Evolutionary conservation across 2,329 filamentous ascomycete genomes (phyloP), one percentile per base, ranked within the genome.

Genomic region (Fusarium humuli): DNA sequence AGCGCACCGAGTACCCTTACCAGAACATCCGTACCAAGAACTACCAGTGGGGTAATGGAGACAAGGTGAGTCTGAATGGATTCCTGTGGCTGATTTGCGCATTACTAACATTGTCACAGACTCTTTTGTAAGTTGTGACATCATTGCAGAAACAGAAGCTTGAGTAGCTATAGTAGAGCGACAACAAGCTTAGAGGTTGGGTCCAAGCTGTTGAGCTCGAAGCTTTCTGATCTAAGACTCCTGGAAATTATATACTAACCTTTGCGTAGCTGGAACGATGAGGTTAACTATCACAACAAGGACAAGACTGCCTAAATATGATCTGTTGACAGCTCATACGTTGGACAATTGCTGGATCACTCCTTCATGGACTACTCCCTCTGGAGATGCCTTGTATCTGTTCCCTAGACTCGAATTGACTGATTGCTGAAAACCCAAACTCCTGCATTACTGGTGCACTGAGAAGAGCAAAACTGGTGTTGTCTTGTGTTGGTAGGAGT

Each of bases 11-110:
- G 86, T 99, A 98, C 84, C 85, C 94, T 65, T 99, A 97, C 90
- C 93, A 97, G 89, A 99, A 99, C 88, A 92, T 99, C 82, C 92
- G 96, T 81, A 88, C 89, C 81, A 98, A 96, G 91, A 98, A 97
- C 89, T 99, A 84, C 87, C 90, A 89, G 79, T 99, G 92, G 92
- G 94, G 95, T 74, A 87, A 98, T 79, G 96, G 96, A 79, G 96
- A 99, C 86, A 96, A 98, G 92, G 92, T 94, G 60, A 79, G 81
- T 65, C 34, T 30, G 16, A 12, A 37, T 37, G 34, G 16, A 22
- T 13, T 45, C 11, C 18, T 23, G 16, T 40, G 52, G 53, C 18
- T 45, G 16, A 34, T 42, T 64, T 48, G 30, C 18, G n/a, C 12
- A 18, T 58, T 63, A 57, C 78, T 81, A 71, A 80, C 73, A 65